Percentiles rank a stretch among this genome's conserved stretches.
Conservation (phyloP, 2,329 filamentous ascomycete species). For the Claviceps sp. region DNA sequence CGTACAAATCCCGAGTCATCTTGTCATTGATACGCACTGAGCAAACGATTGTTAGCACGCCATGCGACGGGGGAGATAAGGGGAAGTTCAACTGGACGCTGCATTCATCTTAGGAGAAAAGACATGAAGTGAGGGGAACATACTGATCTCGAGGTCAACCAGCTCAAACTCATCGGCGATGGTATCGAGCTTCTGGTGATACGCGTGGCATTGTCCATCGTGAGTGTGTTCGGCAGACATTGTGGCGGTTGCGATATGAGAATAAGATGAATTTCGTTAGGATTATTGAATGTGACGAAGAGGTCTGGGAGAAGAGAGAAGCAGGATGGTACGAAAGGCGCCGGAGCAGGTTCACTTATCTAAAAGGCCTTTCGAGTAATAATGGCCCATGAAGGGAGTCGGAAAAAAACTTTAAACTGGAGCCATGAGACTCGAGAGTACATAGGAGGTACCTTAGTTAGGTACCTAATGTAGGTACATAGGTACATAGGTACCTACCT, state of each 20-base stretch:
- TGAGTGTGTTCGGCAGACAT: conserved; percentile 23
- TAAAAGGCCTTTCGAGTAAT: neutral
- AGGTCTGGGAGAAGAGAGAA: neutral
- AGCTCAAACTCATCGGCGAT: conserved; percentile 78
- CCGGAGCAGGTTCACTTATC: neutral
- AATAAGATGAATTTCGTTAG: conserved; percentile 6
- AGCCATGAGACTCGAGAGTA: too few relatives aligned
- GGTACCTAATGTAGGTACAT: too few relatives aligned
- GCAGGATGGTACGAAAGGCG: too few relatives aligned
- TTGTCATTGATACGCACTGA: conserved; percentile 61
- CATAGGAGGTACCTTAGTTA: too few relatives aligned
- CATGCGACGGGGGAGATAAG: too few relatives aligned
- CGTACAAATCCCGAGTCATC: conserved; percentile 58
- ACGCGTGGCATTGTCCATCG: conserved; percentile 30
- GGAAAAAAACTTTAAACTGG: too few relatives aligned
- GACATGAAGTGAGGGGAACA: conserved; percentile 20
- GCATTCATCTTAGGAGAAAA: neutral
- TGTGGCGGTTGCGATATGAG: conserved; percentile 9
- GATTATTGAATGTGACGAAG: neutral
- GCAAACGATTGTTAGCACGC: neutral
- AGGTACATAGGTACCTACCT: too few relatives aligned
- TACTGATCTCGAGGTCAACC: conserved; percentile 71
- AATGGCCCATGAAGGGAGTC: too few relatives aligned
- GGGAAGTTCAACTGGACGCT: neutral
- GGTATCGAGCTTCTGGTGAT: conserved; percentile 64